These are phyloP conservation scores for Camellia oleifera DNA, from an alignment of 179 eudicot genomes.

Conservation along the genomic window DNA sequence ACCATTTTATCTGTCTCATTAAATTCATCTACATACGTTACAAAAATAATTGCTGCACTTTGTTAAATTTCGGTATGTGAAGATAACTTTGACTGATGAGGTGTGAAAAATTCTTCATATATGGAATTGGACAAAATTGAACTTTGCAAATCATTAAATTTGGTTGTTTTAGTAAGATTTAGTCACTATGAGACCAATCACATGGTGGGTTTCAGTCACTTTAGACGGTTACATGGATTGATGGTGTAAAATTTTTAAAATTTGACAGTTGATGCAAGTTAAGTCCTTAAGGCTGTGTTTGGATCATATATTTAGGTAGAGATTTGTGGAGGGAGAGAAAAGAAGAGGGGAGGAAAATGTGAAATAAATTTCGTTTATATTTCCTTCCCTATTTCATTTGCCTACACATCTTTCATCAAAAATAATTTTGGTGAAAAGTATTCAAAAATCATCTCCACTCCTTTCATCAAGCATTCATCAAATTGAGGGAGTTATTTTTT, in stretches of 20 bases:
- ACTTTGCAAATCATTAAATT: neutral
- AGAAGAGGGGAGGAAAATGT: neutral
- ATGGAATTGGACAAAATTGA: neutral
- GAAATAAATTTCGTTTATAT: too few species aligned
- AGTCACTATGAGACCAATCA: neutral
- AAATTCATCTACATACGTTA: neutral
- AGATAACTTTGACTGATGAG: neutral
- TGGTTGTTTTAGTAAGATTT: neutral
- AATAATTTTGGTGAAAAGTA: too few species aligned
- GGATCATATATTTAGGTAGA: neutral
- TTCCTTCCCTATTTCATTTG: too few species aligned
- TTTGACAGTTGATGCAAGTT: constrained; percentile 1
- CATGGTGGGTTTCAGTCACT: neutral
- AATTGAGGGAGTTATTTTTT: too few species aligned
- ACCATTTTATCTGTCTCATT: too few species aligned
- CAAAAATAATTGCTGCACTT: neutral
- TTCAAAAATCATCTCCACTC: too few species aligned
- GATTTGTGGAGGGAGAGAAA: neutral
- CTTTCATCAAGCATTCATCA: too few species aligned
- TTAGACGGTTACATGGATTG: neutral
- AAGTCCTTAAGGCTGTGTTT: neutral
- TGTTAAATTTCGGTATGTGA: neutral
- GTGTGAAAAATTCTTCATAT: neutral
- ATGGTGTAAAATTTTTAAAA: neutral
- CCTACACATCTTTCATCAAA: too few species aligned